These are phyloP conservation scores for Aspergillus piperis DNA, from an alignment of 2,329 filamentous ascomycete species.

Conservation along the genomic window DNA sequence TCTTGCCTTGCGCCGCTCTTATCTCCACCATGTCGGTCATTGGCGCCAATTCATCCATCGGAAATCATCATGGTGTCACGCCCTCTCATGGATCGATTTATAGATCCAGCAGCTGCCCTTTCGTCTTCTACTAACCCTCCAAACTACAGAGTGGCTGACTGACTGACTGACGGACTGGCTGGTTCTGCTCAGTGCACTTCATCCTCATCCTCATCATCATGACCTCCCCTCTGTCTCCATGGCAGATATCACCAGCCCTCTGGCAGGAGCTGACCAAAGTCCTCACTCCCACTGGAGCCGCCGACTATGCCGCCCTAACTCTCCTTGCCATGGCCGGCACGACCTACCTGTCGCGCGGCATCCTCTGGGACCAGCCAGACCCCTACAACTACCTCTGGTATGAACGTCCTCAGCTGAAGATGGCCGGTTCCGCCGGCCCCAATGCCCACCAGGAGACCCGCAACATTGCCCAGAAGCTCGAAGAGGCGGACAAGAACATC, in stretches of 20 bases:
- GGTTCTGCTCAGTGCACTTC: background rate
- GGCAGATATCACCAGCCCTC: slow-evolving; percentile 20
- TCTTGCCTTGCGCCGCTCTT: too few relatives aligned
- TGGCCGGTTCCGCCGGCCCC: slow-evolving; percentile 23
- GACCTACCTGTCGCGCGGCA: slow-evolving; percentile 47
- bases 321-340: slow-evolving; percentile 39
- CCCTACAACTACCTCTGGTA: slow-evolving; percentile 53
- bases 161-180: background rate
- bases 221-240: slow-evolving; percentile 4
- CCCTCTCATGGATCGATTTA: background rate
- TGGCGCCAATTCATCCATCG: background rate
- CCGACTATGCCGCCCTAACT: slow-evolving; percentile 41
- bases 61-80: too few relatives aligned
- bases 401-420: slow-evolving; percentile 50
- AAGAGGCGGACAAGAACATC: slow-evolving; percentile 62
- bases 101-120: background rate
- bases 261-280: slow-evolving; percentile 23
- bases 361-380: slow-evolving; percentile 53
- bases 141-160: too few relatives aligned
- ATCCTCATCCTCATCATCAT: slow-evolving; percentile 1
- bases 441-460: slow-evolving; percentile 41
- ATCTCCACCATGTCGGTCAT: background rate
- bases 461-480: slow-evolving; percentile 49
- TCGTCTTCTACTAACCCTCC: background rate
- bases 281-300: slow-evolving; percentile 23